These are phyloP conservation scores for Madurella mycetomatis DNA, from an alignment of 2,329 filamentous ascomycete genomes.

Conservation along the genomic window DNA sequence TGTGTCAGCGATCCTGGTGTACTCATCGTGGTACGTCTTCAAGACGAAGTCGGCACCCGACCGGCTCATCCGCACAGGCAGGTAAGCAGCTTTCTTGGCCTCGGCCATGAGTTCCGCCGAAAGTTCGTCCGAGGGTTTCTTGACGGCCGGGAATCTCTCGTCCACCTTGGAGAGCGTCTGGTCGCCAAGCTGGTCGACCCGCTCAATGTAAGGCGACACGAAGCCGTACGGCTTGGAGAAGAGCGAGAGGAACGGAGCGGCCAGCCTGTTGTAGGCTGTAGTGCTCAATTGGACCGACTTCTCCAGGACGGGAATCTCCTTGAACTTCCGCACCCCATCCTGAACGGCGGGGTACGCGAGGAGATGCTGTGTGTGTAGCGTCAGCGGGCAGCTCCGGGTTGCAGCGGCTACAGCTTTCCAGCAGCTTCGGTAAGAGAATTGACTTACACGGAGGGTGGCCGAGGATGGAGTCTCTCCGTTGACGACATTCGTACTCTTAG, in stretches of 20 bases:
- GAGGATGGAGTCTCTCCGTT: constrained; percentile 13
- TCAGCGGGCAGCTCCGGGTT: too few relatives aligned
- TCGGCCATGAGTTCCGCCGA: constrained; percentile 57
- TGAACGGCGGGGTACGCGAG: constrained; percentile 77
- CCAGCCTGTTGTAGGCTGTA: constrained; percentile 70
- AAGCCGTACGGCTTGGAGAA: constrained; percentile 75
- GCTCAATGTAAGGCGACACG: constrained; percentile 77
- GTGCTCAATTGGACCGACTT: constrained; percentile 74
- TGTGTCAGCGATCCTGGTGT: constrained; percentile 60
- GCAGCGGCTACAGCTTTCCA: too few relatives aligned
- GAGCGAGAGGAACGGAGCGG: constrained; percentile 73
- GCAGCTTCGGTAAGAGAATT: neutral
- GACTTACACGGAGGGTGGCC: constrained; percentile 14
- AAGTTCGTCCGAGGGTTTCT: constrained; percentile 60
- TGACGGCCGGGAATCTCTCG: constrained; percentile 65
- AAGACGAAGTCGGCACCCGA: constrained; percentile 49
- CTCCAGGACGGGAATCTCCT: constrained; percentile 76
- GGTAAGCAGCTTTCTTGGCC: constrained; percentile 56
- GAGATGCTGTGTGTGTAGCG: constrained; percentile 59
- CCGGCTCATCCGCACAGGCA: constrained; percentile 43
- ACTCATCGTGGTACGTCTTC: constrained; percentile 53
- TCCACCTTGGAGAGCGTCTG: constrained; percentile 67
- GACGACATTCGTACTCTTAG: constrained; percentile 2
- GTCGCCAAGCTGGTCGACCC: constrained; percentile 73
- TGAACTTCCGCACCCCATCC: constrained; percentile 73